These are phyloP conservation scores for Cucurbita pepo DNA, from an alignment of 306 rosid genomes.

Conservation along the genomic window DNA sequence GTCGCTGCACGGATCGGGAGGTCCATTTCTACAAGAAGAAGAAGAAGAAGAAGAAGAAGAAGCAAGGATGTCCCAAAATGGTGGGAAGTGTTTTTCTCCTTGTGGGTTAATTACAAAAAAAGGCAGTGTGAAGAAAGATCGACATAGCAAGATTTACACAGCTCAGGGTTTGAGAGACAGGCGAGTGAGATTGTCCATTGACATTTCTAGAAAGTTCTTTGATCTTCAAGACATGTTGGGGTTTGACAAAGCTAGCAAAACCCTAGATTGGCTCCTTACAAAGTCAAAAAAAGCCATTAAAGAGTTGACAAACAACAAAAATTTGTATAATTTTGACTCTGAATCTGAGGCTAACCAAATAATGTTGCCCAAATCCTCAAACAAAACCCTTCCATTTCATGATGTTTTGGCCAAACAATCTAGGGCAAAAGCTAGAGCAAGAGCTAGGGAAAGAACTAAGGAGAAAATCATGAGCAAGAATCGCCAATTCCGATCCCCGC, in stretches of 20 bases:
- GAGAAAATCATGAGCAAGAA: constrained; percentile 19
- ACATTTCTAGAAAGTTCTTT: constrained; percentile 74
- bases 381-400: constrained; percentile 3
- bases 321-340: too few relatives aligned
- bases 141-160: constrained; percentile 91
- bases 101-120: constrained; percentile 9
- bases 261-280: constrained; percentile 83
- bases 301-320: constrained; percentile 16
- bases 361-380: neutral
- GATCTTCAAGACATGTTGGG: constrained; percentile 97
- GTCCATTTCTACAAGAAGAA: constrained; percentile 8
- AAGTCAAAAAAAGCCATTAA: constrained; percentile 61
- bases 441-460: constrained; percentile 73
- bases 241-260: constrained; percentile 83
- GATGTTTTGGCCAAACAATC: constrained; percentile 32
- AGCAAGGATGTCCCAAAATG: neutral
- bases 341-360: neutral
- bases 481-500: neutral
- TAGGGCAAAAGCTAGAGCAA: constrained; percentile 72
- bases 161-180: constrained; percentile 84
- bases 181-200: constrained; percentile 74
- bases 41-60: neutral
- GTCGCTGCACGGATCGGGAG: neutral
- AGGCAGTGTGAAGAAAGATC: constrained; percentile 37
- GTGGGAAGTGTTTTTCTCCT: neutral